phyloP scores from a whole-genome alignment of 1,284 basidiomycete species.

The Boletus sp. region DNA sequence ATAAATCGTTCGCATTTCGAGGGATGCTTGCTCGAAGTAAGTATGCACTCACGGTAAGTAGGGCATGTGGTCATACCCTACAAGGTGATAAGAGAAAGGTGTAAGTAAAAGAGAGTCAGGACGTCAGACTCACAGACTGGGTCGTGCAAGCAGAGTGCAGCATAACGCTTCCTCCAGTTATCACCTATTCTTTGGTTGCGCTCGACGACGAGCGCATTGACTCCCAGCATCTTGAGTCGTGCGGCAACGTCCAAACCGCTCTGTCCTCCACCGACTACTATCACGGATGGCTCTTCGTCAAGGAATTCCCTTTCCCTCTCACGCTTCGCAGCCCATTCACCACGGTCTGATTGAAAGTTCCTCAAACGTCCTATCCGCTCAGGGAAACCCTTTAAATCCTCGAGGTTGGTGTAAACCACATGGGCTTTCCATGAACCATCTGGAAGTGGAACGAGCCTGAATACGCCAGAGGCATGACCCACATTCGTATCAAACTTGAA shows the following conservation, averaged over 20 bases:
- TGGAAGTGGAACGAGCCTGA: constrained; percentile 48
- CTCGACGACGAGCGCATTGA: constrained; percentile 36
- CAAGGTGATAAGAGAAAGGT: background rate
- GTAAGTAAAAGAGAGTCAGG: background rate
- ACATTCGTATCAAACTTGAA: constrained; percentile 52
- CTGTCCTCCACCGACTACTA: constrained; percentile 44
- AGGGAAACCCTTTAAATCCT: constrained; percentile 45
- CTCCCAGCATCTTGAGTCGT: constrained; percentile 41
- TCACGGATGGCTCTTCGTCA: constrained; percentile 32
- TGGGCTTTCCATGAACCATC: constrained; percentile 49
- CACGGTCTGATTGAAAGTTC: constrained; percentile 39
- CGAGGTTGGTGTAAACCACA: constrained; percentile 32
- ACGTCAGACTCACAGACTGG: constrained; percentile 31
- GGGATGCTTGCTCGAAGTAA: background rate
- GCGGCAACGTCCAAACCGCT: constrained; percentile 36
- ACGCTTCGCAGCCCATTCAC: constrained; percentile 36
- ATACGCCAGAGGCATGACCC: constrained; percentile 45
- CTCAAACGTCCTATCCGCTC: constrained; percentile 33
- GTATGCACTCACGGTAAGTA: constrained; percentile 33
- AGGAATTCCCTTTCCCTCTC: constrained; percentile 37
- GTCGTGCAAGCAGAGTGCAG: constrained; percentile 26
- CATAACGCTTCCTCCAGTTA: constrained; percentile 31
- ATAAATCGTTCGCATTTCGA: background rate
- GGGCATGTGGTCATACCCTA: constrained; percentile 35
- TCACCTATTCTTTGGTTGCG: constrained; percentile 25